These are phyloP conservation scores for Globisporangium abappressorium DNA, from an alignment of 352 stramenopile species.

Conservation along the genomic window DNA sequence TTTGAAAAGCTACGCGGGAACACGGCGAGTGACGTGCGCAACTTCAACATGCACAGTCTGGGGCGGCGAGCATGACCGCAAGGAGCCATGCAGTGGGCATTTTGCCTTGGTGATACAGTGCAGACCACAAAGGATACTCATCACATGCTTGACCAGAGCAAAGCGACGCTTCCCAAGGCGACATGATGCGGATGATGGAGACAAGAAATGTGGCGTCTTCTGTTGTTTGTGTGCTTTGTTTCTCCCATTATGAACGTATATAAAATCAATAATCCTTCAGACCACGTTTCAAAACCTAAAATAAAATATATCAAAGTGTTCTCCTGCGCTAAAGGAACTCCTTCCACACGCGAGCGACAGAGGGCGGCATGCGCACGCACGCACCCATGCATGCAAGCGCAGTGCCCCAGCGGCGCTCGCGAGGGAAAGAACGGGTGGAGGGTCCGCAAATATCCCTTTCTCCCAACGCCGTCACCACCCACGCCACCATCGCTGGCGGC, in stretches of 20 bases:
- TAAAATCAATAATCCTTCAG: conserved; percentile 9
- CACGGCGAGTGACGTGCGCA: background rate
- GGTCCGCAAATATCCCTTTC: conserved; percentile 10
- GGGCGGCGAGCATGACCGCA: too few relatives aligned
- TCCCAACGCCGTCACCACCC: background rate
- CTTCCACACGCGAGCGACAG: background rate
- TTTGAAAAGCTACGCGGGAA: background rate
- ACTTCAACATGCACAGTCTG: background rate
- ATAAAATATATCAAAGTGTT: conserved; percentile 25
- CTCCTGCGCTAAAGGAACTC: conserved; percentile 15
- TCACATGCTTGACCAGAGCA: too few relatives aligned
- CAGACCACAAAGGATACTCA: too few relatives aligned
- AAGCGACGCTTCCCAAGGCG: too few relatives aligned
- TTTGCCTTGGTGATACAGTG: too few relatives aligned
- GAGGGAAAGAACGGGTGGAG: conserved; percentile 2
- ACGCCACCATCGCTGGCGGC: background rate
- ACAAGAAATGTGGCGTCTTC: background rate
- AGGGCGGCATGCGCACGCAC: background rate
- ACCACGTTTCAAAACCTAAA: conserved; percentile 22
- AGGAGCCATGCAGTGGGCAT: too few relatives aligned
- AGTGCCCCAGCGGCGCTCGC: too few relatives aligned
- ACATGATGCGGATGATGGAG: too few relatives aligned
- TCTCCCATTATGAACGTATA: conserved; percentile 12
- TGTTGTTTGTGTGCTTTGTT: background rate
- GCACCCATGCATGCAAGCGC: background rate